Conservation (phyloP, 1,284 basidiomycete species). For the Thecaphora frezii region DNA sequence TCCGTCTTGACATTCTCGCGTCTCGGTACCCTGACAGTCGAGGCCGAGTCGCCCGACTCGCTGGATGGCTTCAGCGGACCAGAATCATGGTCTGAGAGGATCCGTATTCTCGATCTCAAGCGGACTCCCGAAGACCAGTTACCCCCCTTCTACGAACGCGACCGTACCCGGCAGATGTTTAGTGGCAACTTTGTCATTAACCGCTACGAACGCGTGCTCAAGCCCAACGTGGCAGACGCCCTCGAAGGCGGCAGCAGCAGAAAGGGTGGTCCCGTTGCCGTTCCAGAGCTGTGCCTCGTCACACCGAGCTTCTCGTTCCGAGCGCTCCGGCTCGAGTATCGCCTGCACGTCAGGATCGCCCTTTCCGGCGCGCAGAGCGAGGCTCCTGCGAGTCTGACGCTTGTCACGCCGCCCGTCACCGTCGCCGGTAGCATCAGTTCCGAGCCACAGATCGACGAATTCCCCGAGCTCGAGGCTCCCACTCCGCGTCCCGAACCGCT, state of each 20-base stretch:
- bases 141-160: slow-evolving; percentile 33
- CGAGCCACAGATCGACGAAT: not conserved
- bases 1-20: slow-evolving; percentile 39
- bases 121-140: slow-evolving; percentile 29
- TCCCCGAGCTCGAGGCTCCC: not conserved
- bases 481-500: too few relatives aligned
- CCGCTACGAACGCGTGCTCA: slow-evolving; percentile 36
- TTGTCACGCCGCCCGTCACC: slow-evolving; percentile 32
- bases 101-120: slow-evolving; percentile 32
- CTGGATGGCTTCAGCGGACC: slow-evolving; percentile 29
- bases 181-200: slow-evolving; percentile 35
- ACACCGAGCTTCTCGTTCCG: slow-evolving; percentile 38
- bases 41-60: slow-evolving; percentile 33
- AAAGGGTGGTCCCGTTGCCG: slow-evolving; percentile 19
- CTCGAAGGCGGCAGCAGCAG: slow-evolving; percentile 1
- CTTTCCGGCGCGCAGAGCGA: slow-evolving; percentile 3
- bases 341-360: slow-evolving; percentile 24
- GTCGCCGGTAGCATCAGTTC: slow-evolving; percentile 16
- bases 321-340: slow-evolving; percentile 31
- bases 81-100: slow-evolving; percentile 34
- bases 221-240: slow-evolving; percentile 19
- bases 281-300: slow-evolving; percentile 27
- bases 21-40: slow-evolving; percentile 33
- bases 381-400: slow-evolving; percentile 7
- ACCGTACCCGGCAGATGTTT: slow-evolving; percentile 22